Evolutionary conservation across 2,329 filamentous ascomycete species (phyloP).

Genomic region (Penicillium sp.): DNA sequence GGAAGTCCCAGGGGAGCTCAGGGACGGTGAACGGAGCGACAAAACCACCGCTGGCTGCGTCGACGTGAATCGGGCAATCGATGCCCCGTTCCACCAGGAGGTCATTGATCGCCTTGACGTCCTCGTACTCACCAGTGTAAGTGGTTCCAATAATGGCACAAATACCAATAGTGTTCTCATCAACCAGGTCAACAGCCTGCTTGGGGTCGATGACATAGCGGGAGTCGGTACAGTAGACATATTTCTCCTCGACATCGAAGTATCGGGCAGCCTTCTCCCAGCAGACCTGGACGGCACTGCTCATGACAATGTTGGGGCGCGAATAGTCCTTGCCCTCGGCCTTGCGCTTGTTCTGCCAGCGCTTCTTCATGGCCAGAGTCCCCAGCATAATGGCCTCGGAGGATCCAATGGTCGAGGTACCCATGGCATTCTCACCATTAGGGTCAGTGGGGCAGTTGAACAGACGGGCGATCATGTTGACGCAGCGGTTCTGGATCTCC

Average conservation of each 20-base stretch:
- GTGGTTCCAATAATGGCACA: slow-evolving; percentile 88
- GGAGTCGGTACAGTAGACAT: slow-evolving; percentile 60
- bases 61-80: slow-evolving; percentile 86
- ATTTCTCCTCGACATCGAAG: slow-evolving; percentile 91
- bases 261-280: slow-evolving; percentile 92
- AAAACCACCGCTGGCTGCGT: slow-evolving; percentile 88
- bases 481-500: slow-evolving; percentile 87
- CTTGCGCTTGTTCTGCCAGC: slow-evolving; percentile 83
- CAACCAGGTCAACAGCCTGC: slow-evolving; percentile 59
- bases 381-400: slow-evolving; percentile 64
- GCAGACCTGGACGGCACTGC: slow-evolving; percentile 91
- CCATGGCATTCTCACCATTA: slow-evolving; percentile 64
- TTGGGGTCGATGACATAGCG: slow-evolving; percentile 64
- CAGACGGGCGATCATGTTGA: slow-evolving; percentile 83
- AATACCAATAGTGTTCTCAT: slow-evolving; percentile 81
- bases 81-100: slow-evolving; percentile 70
- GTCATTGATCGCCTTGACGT: slow-evolving; percentile 88
- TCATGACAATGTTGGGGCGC: slow-evolving; percentile 91
- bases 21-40: slow-evolving; percentile 89
- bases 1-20: slow-evolving; percentile 85
- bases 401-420: slow-evolving; percentile 83
- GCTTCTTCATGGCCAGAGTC: slow-evolving; percentile 84
- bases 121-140: slow-evolving; percentile 94
- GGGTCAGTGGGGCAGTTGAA: slow-evolving; percentile 70
- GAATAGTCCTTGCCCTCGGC: slow-evolving; percentile 78